phyloP scores from a whole-genome alignment of 495 filamentous ascomycete species.

The Penicillium angulare region DNA sequence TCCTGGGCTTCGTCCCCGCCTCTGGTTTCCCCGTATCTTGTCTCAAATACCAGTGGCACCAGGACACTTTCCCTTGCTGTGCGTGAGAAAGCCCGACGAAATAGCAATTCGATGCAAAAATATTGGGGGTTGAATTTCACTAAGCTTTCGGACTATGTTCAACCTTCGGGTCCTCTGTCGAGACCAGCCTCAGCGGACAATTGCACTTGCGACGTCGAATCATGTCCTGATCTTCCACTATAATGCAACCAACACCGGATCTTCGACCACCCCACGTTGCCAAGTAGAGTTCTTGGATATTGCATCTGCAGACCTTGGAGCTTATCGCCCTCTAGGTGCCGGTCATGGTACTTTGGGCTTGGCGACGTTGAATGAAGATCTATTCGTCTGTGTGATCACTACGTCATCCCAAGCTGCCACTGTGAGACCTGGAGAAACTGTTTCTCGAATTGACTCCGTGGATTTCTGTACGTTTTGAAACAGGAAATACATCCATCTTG shows the following conservation, averaged over 20 bases:
- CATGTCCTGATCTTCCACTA: slow-evolving; percentile 83
- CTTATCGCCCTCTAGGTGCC: slow-evolving; percentile 72
- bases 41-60: too few species aligned
- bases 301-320: slow-evolving; percentile 63
- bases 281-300: slow-evolving; percentile 79
- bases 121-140: too few species aligned
- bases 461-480: slow-evolving; percentile 67
- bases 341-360: slow-evolving; percentile 88
- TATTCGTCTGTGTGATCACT: slow-evolving; percentile 91
- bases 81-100: too few species aligned
- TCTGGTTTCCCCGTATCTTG: too few species aligned
- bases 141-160: slow-evolving; percentile 29
- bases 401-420: slow-evolving; percentile 73
- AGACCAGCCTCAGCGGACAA: slow-evolving; percentile 79
- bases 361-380: slow-evolving; percentile 79
- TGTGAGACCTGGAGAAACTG: slow-evolving; percentile 80
- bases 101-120: too few species aligned
- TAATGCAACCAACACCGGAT: slow-evolving; percentile 51
- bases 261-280: slow-evolving; percentile 61
- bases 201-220: slow-evolving; percentile 74
- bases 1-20: too few species aligned
- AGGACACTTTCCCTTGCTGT: too few species aligned
- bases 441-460: slow-evolving; percentile 81
- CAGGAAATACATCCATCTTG: not conserved
- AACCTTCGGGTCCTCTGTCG: slow-evolving; percentile 40